Base-by-base conservation (phyloP, 148 eudicot genomes). In the Rhododendron mucronatum region DNA sequence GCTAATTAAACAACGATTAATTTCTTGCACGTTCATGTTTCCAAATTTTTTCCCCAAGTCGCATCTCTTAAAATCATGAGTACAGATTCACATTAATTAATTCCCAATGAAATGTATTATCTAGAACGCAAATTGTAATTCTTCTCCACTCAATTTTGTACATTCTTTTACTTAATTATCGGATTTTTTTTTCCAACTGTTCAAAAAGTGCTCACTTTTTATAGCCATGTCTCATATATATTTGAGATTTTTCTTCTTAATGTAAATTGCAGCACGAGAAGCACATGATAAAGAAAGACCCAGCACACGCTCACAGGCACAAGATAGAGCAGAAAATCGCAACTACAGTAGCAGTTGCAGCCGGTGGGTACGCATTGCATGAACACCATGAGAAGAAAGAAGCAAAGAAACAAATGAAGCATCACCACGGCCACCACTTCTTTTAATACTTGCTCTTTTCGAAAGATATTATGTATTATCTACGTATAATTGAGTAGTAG, bases 361-460 rank as follows among this genome's bases (percentile, higher is more conserved):
- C 93, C 0, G 94, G 92, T 53, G 95, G 94, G 23, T 91, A 78
- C 47, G 92, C 86, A 1, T 90, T 92, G 84, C 94, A 92, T 47
- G 95, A 93, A 88, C 92, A 89, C 71, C 94, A 92, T 84, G 88
- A 92, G 88, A 92, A 91, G 92, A 90, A 93, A 83, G 93, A 92
- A 81, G 91, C 92, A 7, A 91, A 90, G 88, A 84, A 90, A 1
- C 90, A 92, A 73, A 91, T 86, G 82, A 89, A 90, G 86, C 71
- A 93, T 47, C 91, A 91, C 82, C 91, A 89, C 85, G 90, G 84
- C 88, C 86, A n/a, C 73, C 73, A 67, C 5, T 67, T 67, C 1
- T 67, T n/a, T 26, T 26, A 26, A 26, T 67, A 59, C 11, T 7
- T 23, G 2, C 28, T 23, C 2, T 23, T 23, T 63, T 23, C 23